These are phyloP conservation scores for Fusarium equiseti DNA, from an alignment of 2,329 filamentous ascomycete genomes.

Conservation along the genomic window DNA sequence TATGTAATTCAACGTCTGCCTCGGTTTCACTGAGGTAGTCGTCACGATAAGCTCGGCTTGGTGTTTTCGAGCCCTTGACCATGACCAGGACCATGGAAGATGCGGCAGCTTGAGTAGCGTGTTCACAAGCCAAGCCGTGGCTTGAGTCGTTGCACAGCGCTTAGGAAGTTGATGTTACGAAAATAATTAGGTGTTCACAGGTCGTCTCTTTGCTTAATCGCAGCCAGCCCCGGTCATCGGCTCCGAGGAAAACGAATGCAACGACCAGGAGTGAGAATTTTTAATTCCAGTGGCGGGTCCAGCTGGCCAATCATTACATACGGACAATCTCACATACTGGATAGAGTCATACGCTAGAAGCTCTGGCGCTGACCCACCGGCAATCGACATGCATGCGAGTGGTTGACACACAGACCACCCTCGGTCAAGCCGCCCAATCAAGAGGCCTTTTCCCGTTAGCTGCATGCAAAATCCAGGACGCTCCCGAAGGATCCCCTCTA, in stretches of 20 bases:
- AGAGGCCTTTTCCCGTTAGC: constrained; percentile 21
- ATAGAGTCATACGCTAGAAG: constrained; percentile 42
- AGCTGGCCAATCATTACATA: constrained; percentile 38
- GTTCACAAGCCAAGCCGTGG: constrained; percentile 5
- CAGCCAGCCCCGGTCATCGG: constrained; percentile 41
- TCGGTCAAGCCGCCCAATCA: constrained; percentile 41
- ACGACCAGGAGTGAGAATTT: constrained; percentile 38
- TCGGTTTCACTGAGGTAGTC: background rate
- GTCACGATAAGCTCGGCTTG: background rate
- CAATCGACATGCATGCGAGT: constrained; percentile 37
- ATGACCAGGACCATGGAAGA: background rate
- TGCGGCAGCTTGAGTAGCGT: constrained; percentile 9
- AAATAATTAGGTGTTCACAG: constrained; percentile 18
- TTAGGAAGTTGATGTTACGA: constrained; percentile 39
- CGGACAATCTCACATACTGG: constrained; percentile 17
- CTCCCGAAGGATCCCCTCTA: constrained; percentile 27
- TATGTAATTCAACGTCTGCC: background rate
- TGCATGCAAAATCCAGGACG: constrained; percentile 43
- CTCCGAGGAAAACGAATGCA: constrained; percentile 34
- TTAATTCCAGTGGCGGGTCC: constrained; percentile 40
- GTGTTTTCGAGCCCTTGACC: background rate
- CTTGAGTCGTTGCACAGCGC: constrained; percentile 28
- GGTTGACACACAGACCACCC: constrained; percentile 26
- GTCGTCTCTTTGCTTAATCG: constrained; percentile 8
- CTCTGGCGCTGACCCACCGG: constrained; percentile 32